Conservation (phyloP, 768 basidiomycete genomes). For the Astraeus odoratus region DNA sequence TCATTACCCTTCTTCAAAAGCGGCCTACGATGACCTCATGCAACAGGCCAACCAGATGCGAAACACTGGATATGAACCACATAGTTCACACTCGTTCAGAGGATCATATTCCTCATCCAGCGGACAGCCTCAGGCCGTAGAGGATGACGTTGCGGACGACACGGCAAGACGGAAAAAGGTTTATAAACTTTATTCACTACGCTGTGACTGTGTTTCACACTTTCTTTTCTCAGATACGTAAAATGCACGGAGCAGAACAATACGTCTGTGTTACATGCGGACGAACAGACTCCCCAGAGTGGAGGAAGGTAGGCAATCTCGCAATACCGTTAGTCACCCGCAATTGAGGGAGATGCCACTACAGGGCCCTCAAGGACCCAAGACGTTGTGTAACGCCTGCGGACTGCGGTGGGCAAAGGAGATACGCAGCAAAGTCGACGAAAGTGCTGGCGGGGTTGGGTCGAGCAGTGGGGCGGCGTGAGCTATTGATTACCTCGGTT, state of each 20-base stretch:
- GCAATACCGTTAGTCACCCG: not conserved
- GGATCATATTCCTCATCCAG: slow-evolving; percentile 12
- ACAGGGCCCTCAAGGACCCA: slow-evolving; percentile 89
- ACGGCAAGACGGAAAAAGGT: slow-evolving; percentile 62
- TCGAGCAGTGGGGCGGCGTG: slow-evolving; percentile 12
- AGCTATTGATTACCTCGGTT: slow-evolving; percentile 8
- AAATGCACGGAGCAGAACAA: slow-evolving; percentile 48
- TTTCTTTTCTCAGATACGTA: slow-evolving; percentile 22
- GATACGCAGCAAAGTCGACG: slow-evolving; percentile 38
- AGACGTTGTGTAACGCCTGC: slow-evolving; percentile 97
- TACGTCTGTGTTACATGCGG: slow-evolving; percentile 92
- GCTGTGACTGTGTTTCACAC: slow-evolving; percentile 2
- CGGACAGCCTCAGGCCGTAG: slow-evolving; percentile 10
- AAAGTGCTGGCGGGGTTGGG: slow-evolving; percentile 20
- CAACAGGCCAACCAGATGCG: slow-evolving; percentile 8
- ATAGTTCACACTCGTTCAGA: slow-evolving; percentile 10
- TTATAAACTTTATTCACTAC: not conserved
- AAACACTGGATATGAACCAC: slow-evolving; percentile 14
- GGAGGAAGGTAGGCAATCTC: slow-evolving; percentile 67
- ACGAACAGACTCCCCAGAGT: slow-evolving; percentile 93
- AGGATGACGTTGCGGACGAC: slow-evolving; percentile 45
- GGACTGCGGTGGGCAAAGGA: slow-evolving; percentile 91
- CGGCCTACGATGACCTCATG: slow-evolving; percentile 13
- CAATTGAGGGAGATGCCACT: slow-evolving; percentile 14
- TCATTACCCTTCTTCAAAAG: slow-evolving; percentile 2